Conservation (phyloP, 352 stramenopile species). For the Thraustotheca clavata region DNA sequence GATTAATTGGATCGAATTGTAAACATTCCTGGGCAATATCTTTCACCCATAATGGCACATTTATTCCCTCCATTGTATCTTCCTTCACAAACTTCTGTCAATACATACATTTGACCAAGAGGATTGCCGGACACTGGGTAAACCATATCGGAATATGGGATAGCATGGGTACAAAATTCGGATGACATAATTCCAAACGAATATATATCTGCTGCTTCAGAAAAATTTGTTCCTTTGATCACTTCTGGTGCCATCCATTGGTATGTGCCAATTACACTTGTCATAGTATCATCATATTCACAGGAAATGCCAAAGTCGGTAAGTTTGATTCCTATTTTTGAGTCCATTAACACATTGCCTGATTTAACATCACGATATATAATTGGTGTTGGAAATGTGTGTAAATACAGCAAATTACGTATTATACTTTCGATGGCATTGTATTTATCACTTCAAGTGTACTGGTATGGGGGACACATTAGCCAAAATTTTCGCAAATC, state of each 20-base stretch:
- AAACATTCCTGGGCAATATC: slow-evolving; percentile 30
- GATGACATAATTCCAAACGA: slow-evolving; percentile 59
- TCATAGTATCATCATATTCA: slow-evolving; percentile 69
- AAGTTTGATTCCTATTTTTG: slow-evolving; percentile 49
- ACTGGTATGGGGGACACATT: slow-evolving; percentile 66
- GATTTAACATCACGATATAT: slow-evolving; percentile 36
- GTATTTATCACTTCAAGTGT: slow-evolving; percentile 71
- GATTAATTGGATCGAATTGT: slow-evolving; percentile 25
- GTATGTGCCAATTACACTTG: slow-evolving; percentile 64
- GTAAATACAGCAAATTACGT: slow-evolving; percentile 28
- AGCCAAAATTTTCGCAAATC: slow-evolving; percentile 70
- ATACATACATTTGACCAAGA: slow-evolving; percentile 22
- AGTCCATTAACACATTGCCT: slow-evolving; percentile 29
- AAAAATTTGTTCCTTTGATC: slow-evolving; percentile 79
- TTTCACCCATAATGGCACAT: slow-evolving; percentile 29
- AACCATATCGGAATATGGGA: slow-evolving; percentile 40
- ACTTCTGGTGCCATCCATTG: slow-evolving; percentile 83
- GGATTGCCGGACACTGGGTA: neutral
- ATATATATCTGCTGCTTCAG: slow-evolving; percentile 77
- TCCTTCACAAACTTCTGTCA: slow-evolving; percentile 31
- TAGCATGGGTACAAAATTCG: slow-evolving; percentile 41
- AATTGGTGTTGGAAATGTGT: slow-evolving; percentile 26
- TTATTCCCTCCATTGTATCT: slow-evolving; percentile 29
- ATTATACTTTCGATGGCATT: slow-evolving; percentile 51
- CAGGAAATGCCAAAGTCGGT: slow-evolving; percentile 76